These are phyloP conservation scores for Pyrenophora tritici-repentis DNA, from an alignment of 2,329 filamentous ascomycete genomes.

Conservation along the genomic window DNA sequence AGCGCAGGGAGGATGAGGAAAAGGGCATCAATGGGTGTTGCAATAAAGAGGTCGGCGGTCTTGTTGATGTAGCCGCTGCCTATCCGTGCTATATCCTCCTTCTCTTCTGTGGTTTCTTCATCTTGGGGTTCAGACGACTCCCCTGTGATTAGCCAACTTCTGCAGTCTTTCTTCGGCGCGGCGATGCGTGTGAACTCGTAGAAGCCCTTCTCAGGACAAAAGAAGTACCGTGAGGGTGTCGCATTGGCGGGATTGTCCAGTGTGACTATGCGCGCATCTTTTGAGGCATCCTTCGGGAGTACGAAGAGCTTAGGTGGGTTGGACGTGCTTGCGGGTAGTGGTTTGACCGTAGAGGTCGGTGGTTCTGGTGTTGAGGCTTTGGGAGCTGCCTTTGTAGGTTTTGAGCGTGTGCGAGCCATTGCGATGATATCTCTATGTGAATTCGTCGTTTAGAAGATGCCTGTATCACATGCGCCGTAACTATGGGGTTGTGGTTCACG, in stretches of 20 bases:
- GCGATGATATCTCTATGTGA: not conserved
- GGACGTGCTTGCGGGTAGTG: conserved; percentile 44
- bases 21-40: conserved; percentile 80
- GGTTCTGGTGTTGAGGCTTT: conserved; percentile 32
- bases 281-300: conserved; percentile 58
- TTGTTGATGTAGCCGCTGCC: conserved; percentile 63
- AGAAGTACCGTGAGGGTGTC: conserved; percentile 58
- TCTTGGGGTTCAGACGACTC: conserved; percentile 12
- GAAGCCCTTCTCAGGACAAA: conserved; percentile 63
- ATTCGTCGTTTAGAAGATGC: no score
- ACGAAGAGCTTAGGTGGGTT: conserved; percentile 61
- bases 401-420: conserved; percentile 47
- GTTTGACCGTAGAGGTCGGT: conserved; percentile 23
- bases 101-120: not conserved
- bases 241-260: conserved; percentile 60
- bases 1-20: conserved; percentile 83
- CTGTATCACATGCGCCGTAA: not conserved
- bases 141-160: conserved; percentile 59
- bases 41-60: conserved; percentile 76
- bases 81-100: conserved; percentile 14
- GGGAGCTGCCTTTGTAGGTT: conserved; percentile 24
- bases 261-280: conserved; percentile 60
- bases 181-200: conserved; percentile 65
- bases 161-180: conserved; percentile 55
- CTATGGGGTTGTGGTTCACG: not conserved